phyloP scores from a whole-genome alignment of 139 green algal genomes.

The Monoraphidium neglectum region DNA sequence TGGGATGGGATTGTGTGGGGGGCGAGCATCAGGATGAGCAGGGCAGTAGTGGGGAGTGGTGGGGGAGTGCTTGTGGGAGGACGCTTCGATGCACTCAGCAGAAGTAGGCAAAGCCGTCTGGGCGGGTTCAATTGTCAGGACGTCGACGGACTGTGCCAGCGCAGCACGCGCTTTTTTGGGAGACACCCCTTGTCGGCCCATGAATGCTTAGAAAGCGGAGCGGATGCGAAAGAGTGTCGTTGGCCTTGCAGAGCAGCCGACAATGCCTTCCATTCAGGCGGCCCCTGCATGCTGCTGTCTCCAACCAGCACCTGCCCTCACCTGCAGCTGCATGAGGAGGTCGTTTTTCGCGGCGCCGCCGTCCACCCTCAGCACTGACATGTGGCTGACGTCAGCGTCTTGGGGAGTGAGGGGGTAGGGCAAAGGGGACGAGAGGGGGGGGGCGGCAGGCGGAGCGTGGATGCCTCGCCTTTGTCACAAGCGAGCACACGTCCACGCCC shows the following conservation, averaged over 20 bases:
- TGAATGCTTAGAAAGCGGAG: too few species aligned
- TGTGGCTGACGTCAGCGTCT: neutral
- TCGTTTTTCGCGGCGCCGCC: conserved; percentile 87
- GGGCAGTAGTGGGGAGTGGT: neutral
- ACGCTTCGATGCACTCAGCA: neutral
- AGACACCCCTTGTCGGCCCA: too few species aligned
- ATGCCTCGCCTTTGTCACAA: too few species aligned
- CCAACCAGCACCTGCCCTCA: neutral
- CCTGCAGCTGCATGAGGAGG: conserved; percentile 96
- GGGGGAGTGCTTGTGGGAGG: neutral
- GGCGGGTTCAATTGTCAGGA: too few species aligned
- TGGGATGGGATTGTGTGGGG: neutral
- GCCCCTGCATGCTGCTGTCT: neutral
- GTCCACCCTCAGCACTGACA: conserved; percentile 84
- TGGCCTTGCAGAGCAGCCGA: too few species aligned
- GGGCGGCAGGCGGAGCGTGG: too few species aligned
- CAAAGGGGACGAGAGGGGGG: too few species aligned
- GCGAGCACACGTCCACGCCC: too few species aligned
- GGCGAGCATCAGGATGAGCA: neutral
- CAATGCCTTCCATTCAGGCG: too few species aligned
- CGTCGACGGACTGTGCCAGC: neutral
- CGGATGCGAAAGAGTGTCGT: too few species aligned
- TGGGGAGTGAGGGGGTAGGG: too few species aligned
- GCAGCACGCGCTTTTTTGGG: too few species aligned
- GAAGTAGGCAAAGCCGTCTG: neutral